Evolutionary conservation across 495 filamentous ascomycete genomes (phyloP).

Genomic region (Penicillium maclennaniae): DNA sequence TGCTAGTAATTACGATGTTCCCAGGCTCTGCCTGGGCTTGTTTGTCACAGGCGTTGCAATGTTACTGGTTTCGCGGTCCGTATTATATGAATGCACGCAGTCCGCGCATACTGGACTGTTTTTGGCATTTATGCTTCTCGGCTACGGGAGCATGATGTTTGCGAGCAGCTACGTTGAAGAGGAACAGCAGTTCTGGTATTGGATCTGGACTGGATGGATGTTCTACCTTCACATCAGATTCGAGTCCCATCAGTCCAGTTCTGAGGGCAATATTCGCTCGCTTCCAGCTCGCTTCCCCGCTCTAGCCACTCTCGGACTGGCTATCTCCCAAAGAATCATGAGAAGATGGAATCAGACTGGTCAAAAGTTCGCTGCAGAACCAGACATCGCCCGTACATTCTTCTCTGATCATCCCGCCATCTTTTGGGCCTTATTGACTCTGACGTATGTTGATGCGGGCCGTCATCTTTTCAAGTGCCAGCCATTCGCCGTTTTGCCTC

Average conservation of each 20-base stretch:
- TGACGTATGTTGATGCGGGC: constrained; percentile 59
- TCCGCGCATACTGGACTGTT: constrained; percentile 26
- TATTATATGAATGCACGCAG: constrained; percentile 19
- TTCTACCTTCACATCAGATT: constrained; percentile 57
- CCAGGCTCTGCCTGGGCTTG: constrained; percentile 53
- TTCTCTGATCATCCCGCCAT: constrained; percentile 55
- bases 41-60: constrained; percentile 42
- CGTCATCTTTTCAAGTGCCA: constrained; percentile 30
- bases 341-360: constrained; percentile 94
- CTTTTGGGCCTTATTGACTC: constrained; percentile 71
- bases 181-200: constrained; percentile 98
- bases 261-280: neutral
- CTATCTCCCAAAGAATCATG: constrained; percentile 55
- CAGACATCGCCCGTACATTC: constrained; percentile 73
- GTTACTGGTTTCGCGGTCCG: constrained; percentile 28
- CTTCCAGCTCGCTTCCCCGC: constrained; percentile 2
- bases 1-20: constrained; percentile 84
- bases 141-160: constrained; percentile 89
- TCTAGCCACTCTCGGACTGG: constrained; percentile 21
- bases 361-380: constrained; percentile 84
- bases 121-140: constrained; percentile 35
- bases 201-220: constrained; percentile 76
- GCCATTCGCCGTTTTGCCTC: constrained; percentile 25
- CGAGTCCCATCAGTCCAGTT: constrained; percentile 6
- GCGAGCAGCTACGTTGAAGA: constrained; percentile 97